phyloP scores from a whole-genome alignment of 1,139 yeast genomes.

The Hyphopichia burtonii region DNA sequence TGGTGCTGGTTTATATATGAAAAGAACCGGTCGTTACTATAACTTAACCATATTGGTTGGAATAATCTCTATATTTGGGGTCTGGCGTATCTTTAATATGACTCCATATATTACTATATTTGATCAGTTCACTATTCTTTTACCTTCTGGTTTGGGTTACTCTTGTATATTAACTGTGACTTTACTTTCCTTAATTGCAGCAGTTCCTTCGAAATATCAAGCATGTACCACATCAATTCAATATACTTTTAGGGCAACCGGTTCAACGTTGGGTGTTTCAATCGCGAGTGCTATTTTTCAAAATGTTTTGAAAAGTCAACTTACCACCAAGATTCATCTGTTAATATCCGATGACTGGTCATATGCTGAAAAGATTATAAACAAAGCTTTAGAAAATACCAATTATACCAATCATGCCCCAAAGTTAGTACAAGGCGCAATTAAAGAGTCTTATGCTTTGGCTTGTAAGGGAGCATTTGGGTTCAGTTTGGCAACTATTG shows the following conservation, averaged over 20 bases:
- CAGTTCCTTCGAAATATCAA: slow-evolving; percentile 59
- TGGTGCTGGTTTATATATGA: slow-evolving; percentile 70
- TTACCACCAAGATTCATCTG: slow-evolving; percentile 19
- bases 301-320: slow-evolving; percentile 22
- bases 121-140: slow-evolving; percentile 30
- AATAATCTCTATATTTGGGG: slow-evolving; percentile 46
- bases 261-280: slow-evolving; percentile 72
- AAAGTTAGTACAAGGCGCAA: slow-evolving; percentile 39
- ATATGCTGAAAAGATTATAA: slow-evolving; percentile 44
- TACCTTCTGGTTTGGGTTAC: slow-evolving; percentile 57
- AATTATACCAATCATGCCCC: slow-evolving; percentile 57
- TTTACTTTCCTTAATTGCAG: slow-evolving; percentile 63
- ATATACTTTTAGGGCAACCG: slow-evolving; percentile 72
- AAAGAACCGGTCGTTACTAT: slow-evolving; percentile 65
- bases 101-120: slow-evolving; percentile 42
- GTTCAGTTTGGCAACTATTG: slow-evolving; percentile 40
- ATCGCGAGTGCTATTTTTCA: slow-evolving; percentile 66
- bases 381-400: slow-evolving; percentile 53
- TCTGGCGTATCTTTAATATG: slow-evolving; percentile 33
- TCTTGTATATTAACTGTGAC: slow-evolving; percentile 66
- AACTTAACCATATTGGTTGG: slow-evolving; percentile 47
- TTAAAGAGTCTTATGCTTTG: slow-evolving; percentile 46
- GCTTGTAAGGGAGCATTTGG: slow-evolving; percentile 55
- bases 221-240: slow-evolving; percentile 77
- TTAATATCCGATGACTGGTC: slow-evolving; percentile 26